Conservation (phyloP, 805 yeast species). For the Wickerhamomyces silvicola region DNA sequence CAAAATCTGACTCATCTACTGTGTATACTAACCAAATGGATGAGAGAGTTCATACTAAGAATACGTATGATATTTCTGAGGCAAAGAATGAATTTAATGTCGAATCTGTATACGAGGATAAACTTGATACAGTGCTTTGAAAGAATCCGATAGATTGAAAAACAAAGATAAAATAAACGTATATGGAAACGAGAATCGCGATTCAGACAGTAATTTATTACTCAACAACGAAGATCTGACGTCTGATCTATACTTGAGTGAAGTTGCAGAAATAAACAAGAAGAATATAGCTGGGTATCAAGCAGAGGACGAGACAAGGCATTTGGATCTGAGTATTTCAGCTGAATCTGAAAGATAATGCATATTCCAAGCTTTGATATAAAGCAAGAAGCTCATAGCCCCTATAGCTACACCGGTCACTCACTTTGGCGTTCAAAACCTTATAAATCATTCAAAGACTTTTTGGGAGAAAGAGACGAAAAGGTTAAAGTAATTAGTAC, state of each 20-base stretch:
- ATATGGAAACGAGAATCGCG: too few species aligned
- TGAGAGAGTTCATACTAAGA: neutral
- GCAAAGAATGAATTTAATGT: too few species aligned
- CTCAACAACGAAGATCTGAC: too few species aligned
- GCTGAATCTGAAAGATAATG: conserved; percentile 1
- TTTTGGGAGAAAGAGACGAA: conserved; percentile 4
- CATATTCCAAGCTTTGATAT: neutral
- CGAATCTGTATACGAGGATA: too few species aligned
- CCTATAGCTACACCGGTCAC: conserved; percentile 8
- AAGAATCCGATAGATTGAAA: too few species aligned
- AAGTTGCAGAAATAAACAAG: too few species aligned
- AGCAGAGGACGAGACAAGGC: neutral
- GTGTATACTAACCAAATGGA: neutral
- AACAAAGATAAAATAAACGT: too few species aligned
- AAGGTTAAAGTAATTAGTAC: conserved; percentile 14
- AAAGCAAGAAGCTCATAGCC: conserved; percentile 15
- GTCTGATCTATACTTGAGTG: too few species aligned
- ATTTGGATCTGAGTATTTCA: neutral
- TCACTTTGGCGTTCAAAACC: conserved; percentile 5
- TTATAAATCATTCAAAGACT: conserved; percentile 10
- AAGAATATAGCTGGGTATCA: too few species aligned
- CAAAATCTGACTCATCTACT: neutral
- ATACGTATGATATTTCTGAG: too few species aligned
- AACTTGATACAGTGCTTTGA: too few species aligned
- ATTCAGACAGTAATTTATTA: too few species aligned